Evolutionary conservation across 2,329 filamentous ascomycete species (phyloP).

Genomic region (Colletotrichum musicola): DNA sequence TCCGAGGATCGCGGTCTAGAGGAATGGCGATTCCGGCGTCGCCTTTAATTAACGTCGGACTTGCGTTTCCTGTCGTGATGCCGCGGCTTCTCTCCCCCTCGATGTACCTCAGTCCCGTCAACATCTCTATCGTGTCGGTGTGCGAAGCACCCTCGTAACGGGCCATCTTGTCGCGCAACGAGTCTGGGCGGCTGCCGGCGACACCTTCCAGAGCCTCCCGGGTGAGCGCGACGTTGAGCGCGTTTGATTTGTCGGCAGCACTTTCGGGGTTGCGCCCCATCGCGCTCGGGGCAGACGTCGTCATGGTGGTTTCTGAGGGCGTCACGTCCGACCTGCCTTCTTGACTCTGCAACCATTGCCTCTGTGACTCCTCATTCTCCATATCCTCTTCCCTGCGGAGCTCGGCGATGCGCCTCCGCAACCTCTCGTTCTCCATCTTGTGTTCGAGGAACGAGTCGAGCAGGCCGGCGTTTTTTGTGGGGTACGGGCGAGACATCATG

Average conservation of each 20-base stretch:
- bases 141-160: constrained; percentile 82
- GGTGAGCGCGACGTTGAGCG: constrained; percentile 77
- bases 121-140: constrained; percentile 90
- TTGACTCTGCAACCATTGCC: constrained; percentile 70
- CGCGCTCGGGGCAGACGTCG: constrained; percentile 51
- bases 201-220: constrained; percentile 84
- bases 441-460: constrained; percentile 95
- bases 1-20: constrained; percentile 79
- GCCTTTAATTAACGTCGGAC: constrained; percentile 84
- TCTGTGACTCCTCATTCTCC: constrained; percentile 76
- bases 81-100: constrained; percentile 91
- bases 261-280: constrained; percentile 64
- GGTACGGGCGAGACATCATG: constrained; percentile 91
- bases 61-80: constrained; percentile 87
- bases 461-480: constrained; percentile 85
- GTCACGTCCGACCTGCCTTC: constrained; percentile 68
- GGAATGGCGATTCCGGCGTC: constrained; percentile 90
- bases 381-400: constrained; percentile 87
- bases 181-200: constrained; percentile 76
- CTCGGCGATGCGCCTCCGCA: constrained; percentile 86
- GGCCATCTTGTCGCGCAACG: constrained; percentile 86
- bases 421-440: constrained; percentile 93
- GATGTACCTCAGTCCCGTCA: constrained; percentile 88
- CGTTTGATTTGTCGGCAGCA: constrained; percentile 71
- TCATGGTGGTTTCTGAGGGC: constrained; percentile 59